Conservation (phyloP, 805 yeast species). For the Ogataea wickerhamii region DNA sequence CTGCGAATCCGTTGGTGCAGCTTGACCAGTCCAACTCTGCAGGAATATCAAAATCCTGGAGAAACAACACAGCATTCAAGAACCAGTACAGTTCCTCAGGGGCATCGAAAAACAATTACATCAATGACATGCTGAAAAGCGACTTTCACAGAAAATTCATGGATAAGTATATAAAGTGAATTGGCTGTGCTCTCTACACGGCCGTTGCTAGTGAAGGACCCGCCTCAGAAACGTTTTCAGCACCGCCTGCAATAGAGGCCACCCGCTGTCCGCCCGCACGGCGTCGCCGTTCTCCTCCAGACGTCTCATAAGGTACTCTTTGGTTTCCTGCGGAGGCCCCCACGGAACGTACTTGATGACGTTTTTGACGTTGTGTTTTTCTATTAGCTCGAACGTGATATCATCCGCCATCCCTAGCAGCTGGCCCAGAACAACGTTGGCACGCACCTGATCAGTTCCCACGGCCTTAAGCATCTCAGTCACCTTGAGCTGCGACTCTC, state of each 20-base stretch:
- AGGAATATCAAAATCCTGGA: slow-evolving; percentile 31
- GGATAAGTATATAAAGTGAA: slow-evolving; percentile 35
- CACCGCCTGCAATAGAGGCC: slow-evolving; percentile 62
- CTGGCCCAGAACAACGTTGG: slow-evolving; percentile 83
- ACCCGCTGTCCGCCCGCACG: slow-evolving; percentile 79
- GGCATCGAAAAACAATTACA: slow-evolving; percentile 23
- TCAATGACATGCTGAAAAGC: slow-evolving; percentile 34
- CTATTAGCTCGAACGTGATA: slow-evolving; percentile 70
- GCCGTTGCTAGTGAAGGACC: too few relatives aligned
- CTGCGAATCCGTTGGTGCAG: slow-evolving; percentile 26
- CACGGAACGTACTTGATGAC: slow-evolving; percentile 94
- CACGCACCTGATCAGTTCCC: slow-evolving; percentile 31
- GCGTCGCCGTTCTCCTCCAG: slow-evolving; percentile 96
- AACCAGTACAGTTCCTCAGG: slow-evolving; percentile 12
- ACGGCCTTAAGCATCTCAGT: slow-evolving; percentile 46
- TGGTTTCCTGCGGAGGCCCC: slow-evolving; percentile 95
- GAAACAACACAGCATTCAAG: slow-evolving; percentile 32
- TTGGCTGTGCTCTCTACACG: too few relatives aligned
- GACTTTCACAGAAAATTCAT: slow-evolving; percentile 41
- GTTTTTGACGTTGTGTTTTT: slow-evolving; percentile 60
- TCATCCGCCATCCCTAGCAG: slow-evolving; percentile 95
- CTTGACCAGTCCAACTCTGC: slow-evolving; percentile 11
- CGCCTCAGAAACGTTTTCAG: slow-evolving; percentile 30
- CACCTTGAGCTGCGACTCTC: slow-evolving; percentile 69
- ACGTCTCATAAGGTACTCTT: slow-evolving; percentile 83